These are phyloP conservation scores for Aegilops longissima DNA, from an alignment of 176 grass and related monocot genomes.

Conservation along the genomic window DNA sequence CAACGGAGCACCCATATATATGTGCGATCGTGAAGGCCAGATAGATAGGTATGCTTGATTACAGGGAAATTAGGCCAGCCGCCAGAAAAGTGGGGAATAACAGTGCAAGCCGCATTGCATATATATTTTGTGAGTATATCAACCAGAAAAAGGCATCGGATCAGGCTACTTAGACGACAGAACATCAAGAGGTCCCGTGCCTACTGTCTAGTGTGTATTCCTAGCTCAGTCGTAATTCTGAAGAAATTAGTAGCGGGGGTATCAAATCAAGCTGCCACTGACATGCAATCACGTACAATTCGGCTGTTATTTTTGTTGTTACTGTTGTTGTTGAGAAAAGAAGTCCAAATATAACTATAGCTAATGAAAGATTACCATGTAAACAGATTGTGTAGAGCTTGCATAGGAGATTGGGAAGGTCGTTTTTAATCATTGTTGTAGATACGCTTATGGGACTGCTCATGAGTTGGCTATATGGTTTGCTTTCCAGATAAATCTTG, in stretches of 20 bases:
- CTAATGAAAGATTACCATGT: too few relatives aligned
- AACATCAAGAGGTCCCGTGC: slow-evolving; percentile 22
- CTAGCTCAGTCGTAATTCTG: neutral
- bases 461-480: too few relatives aligned
- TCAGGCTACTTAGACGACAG: neutral
- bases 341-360: neutral
- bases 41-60: neutral
- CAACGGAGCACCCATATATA: neutral
- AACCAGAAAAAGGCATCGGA: neutral
- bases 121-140: neutral
- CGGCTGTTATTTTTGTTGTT: neutral
- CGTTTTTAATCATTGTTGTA: too few relatives aligned
- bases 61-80: slow-evolving; percentile 23
- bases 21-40: neutral
- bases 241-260: neutral
- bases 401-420: too few relatives aligned
- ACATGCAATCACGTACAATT: neutral
- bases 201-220: slow-evolving; percentile 18
- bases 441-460: too few relatives aligned
- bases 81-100: slow-evolving; percentile 20
- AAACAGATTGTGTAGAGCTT: too few relatives aligned
- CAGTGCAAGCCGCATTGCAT: neutral
- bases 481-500: too few relatives aligned
- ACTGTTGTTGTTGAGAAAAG: neutral
- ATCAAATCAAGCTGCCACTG: neutral